Conservation (phyloP, 2,329 filamentous ascomycete species). For the Colletotrichum phormii region DNA sequence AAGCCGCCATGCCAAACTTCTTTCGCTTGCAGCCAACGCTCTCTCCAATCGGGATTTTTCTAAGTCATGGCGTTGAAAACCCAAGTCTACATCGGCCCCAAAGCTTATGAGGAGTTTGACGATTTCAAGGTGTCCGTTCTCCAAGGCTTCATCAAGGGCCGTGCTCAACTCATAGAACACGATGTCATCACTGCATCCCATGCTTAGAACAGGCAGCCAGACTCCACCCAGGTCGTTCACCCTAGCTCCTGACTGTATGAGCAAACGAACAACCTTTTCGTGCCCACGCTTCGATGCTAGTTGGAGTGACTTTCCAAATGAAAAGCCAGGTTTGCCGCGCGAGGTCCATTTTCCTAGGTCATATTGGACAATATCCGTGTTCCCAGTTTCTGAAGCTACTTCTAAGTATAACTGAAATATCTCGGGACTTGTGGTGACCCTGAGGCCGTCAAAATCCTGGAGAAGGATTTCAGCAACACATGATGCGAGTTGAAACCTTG, state of each 20-base stretch:
- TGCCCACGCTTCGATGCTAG: not conserved
- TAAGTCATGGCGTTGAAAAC: too few relatives aligned
- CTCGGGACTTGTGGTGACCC: not conserved
- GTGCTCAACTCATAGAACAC: too few relatives aligned
- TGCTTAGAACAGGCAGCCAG: too few relatives aligned
- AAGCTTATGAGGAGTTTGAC: not conserved
- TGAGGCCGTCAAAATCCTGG: rapidly evolving
- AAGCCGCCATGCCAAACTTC: too few relatives aligned
- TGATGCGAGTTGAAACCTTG: too few relatives aligned
- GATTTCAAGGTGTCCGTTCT: not conserved
- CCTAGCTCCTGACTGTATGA: not conserved
- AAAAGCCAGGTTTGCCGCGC: not conserved
- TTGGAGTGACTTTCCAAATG: not conserved
- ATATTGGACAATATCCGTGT: not conserved
- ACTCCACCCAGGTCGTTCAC: not conserved
- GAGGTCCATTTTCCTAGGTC: not conserved
- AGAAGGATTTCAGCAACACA: too few relatives aligned
- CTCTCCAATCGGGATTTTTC: too few relatives aligned
- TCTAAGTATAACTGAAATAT: not conserved
- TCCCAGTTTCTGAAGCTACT: not conserved
- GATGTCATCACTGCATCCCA: too few relatives aligned
- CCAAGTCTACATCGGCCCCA: not conserved
- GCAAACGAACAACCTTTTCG: not conserved
- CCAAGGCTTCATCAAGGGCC: not conserved
- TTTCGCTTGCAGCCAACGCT: too few relatives aligned